Base-by-base conservation (phyloP, 768 basidiomycete species). In the Rubroboletus satanas region DNA sequence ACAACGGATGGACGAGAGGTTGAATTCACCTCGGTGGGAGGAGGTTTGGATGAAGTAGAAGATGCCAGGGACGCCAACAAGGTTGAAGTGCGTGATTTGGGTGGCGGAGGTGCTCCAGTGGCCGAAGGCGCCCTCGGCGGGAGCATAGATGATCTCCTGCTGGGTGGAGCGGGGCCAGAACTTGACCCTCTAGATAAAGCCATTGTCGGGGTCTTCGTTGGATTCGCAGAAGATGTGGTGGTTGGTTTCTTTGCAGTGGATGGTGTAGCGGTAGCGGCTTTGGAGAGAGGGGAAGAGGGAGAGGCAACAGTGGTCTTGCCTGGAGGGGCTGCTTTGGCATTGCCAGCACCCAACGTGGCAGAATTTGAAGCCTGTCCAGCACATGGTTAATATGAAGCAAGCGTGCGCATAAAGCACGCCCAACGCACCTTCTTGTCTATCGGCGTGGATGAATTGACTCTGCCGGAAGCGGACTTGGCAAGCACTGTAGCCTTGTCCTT, bases 381-480 rank as follows among this genome's bases (percentile, higher is more conserved):
- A 62, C 59, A 68, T 64, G 66, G 62, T 63, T 56, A 61, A 66
- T 57, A 64, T 63, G 52, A 62, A 63, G 51, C 28, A 61, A 60
- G 37, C 60, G 46, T 57, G 59, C 47, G 53, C 28, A 54, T 43
- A 55, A 57, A 56, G 58, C 58, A 58, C 43, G 52, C 49, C 52
- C 26, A 49, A 72, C 75, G 54, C 58, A 85, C 90, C 80, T 86
- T 90, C 75, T 87, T 91, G 45, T 84, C 84, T 10, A 77, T 68
- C 52, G 82, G 78, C 18, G 83, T 80, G 39, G 80, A 71, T 33
- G 82, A 76, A 60, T 72, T 77, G 23, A 74, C 55, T 72, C 83
- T 87, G 48, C 69, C 72, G 26, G 74, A 62, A 39, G 73, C 59
- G 54, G 75, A 65, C 65, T 77, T 83, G 55, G 72, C 73, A 42